Evolutionary conservation across 768 basidiomycete genomes (phyloP), one percentile per base, ranked within the genome.

Genomic region (Pisolithus tinctorius): DNA sequence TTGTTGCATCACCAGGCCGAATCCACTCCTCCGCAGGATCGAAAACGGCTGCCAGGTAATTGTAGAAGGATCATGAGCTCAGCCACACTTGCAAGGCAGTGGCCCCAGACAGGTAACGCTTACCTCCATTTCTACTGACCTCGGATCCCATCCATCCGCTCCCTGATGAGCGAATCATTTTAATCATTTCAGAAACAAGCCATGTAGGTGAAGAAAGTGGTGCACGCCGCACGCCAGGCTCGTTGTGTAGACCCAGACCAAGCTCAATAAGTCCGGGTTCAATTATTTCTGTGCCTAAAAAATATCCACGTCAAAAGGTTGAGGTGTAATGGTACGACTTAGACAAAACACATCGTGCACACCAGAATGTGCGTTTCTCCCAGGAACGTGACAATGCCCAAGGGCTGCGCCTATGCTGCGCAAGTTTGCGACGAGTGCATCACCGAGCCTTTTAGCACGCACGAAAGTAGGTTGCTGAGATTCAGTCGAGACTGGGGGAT

Each of bases 301-400:
- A 10, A 9, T 13, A 43, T 26, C 11, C 42, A 16, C 9, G 23
- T 27, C 20, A 43, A 25, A 46, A 14, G 20, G 27, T 10, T 20
- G 25, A 6, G 13, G 4, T 14, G 34, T 11, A 11, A 34, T 34
- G 14, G 4, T 14, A 14, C 13, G 14, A 13, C 34, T 34, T 41
- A 13, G 1, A 43, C 5, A 38, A 4, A 34, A 27, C 31, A 10
- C 17, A 39, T 6, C 6, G 13, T 14, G 23, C 55, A 17, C 38
- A 60, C 55, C 45, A 3, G 58, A 51, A 42, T 57, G 58, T 29
- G 47, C 46, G 9, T 51, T 49, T 16, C 74, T 58, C 17, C 78
- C 78, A n/a, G 79, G 81, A 30, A 82, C 74, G 55, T 81, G 79
- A 50, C 79, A 80, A 55, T 82, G 81, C 29, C 74, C 80, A 27